A percentile compares a stretch with the other conserved stretches of the same genome.
These are phyloP conservation scores for Colletotrichum eleusines DNA, from an alignment of 2,329 filamentous ascomycete genomes.

Conservation along the genomic window DNA sequence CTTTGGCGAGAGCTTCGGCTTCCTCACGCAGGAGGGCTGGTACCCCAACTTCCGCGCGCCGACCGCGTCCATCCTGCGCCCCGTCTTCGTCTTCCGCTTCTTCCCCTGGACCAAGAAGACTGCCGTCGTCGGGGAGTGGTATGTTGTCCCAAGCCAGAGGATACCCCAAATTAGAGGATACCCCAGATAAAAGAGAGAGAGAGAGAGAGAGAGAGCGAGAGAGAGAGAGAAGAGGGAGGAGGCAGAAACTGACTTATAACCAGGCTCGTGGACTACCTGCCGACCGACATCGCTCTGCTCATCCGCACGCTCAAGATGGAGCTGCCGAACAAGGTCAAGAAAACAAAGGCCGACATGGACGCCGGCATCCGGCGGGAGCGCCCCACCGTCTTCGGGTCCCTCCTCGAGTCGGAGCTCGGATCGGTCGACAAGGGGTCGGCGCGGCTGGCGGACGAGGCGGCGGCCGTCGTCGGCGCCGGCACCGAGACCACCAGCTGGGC, in stretches of 20 bases:
- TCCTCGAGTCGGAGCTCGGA: conserved; percentile 41
- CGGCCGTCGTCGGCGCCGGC: conserved; percentile 39
- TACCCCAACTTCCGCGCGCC: conserved; percentile 50
- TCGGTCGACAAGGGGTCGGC: conserved; percentile 30
- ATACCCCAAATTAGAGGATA: no score
- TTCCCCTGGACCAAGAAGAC: conserved; percentile 44
- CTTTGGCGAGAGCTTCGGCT: conserved; percentile 54
- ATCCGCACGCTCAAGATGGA: conserved; percentile 40
- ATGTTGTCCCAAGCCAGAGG: no score
- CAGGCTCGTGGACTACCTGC: conserved; percentile 40
- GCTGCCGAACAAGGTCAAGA: conserved; percentile 38
- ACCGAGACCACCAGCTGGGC: conserved; percentile 47
- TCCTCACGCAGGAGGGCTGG: conserved; percentile 51
- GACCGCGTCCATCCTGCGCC: conserved; percentile 42
- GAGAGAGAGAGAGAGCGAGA: not conserved
- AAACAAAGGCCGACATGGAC: conserved; percentile 41
- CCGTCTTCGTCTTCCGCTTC: conserved; percentile 45
- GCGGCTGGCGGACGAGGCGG: conserved; percentile 40
- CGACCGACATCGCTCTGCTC: conserved; percentile 38
- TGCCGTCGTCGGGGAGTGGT: conserved; percentile 39
- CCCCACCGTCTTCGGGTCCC: conserved; percentile 40
- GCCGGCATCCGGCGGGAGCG: conserved; percentile 41
- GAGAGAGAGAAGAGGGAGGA: no score
- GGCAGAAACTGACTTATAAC: not conserved
- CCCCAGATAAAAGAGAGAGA: no score